Conservation (phyloP, 805 yeast species). For the Teunomyces gatunensis region DNA sequence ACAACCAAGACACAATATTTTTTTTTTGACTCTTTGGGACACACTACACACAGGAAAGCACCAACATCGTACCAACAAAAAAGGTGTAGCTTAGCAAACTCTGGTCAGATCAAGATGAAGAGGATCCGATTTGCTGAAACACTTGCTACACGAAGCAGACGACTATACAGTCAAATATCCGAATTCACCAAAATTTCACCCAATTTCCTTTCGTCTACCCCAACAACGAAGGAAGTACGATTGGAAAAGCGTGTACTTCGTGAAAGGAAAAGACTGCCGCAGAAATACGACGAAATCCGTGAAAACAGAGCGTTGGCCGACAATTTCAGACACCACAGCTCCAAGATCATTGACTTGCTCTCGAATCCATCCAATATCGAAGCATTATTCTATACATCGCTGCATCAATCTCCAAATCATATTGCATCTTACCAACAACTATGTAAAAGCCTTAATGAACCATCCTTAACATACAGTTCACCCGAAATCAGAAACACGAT, state of each 20-base stretch:
- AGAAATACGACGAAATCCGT: not conserved
- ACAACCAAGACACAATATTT: not conserved
- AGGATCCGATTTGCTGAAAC: not conserved
- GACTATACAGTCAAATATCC: not conserved
- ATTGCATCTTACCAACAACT: not conserved
- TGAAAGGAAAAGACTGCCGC: not conserved
- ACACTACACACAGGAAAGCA: not conserved
- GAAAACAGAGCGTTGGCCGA: constrained; percentile 11
- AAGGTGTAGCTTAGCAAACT: not conserved
- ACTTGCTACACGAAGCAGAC: not conserved
- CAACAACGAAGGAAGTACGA: not conserved
- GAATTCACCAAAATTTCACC: not conserved
- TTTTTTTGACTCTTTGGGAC: not conserved
- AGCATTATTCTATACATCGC: constrained; percentile 8
- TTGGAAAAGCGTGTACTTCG: not conserved
- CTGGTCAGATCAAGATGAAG: no score
- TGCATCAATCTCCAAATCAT: not conserved
- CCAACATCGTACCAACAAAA: not conserved
- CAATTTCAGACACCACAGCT: constrained; percentile 12
- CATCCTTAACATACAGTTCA: constrained; percentile 10
- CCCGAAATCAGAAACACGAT: constrained; percentile 22
- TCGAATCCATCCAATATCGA: constrained; percentile 9
- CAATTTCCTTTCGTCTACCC: not conserved
- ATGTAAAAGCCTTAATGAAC: not conserved
- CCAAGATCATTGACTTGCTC: constrained; percentile 10